Conservation (phyloP, 2,329 filamentous ascomycete genomes). For the Acrocalymma vagum region DNA sequence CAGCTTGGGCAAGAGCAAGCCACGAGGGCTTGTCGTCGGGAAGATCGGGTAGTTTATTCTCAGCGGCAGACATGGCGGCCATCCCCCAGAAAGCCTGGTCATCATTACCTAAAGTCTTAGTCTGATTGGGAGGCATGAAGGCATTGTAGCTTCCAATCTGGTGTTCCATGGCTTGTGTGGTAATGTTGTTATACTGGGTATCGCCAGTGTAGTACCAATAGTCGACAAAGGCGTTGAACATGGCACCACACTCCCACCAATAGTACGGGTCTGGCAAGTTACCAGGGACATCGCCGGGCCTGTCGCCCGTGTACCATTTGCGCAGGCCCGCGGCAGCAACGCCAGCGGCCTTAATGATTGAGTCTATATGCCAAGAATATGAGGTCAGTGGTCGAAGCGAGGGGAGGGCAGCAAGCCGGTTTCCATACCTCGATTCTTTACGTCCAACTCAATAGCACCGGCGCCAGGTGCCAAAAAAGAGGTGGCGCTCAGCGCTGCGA, state of each 20-base stretch:
- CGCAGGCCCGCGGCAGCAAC: constrained; percentile 69
- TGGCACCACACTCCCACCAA: constrained; percentile 54
- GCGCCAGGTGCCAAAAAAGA: constrained; percentile 39
- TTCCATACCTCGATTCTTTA: constrained; percentile 38
- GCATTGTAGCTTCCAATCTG: constrained; percentile 77
- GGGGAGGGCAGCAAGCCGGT: constrained; percentile 2
- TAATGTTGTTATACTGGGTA: constrained; percentile 48
- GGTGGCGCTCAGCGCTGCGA: constrained; percentile 41
- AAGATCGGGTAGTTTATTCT: constrained; percentile 57
- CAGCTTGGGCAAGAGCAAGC: constrained; percentile 73
- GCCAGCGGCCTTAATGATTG: constrained; percentile 68
- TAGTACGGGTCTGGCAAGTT: constrained; percentile 59
- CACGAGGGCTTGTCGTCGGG: constrained; percentile 65
- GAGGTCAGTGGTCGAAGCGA: constrained; percentile 18
- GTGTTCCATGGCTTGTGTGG: constrained; percentile 68
- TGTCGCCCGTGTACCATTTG: constrained; percentile 71
- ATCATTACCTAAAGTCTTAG: constrained; percentile 62
- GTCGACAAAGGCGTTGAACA: constrained; percentile 50
- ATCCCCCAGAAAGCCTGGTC: constrained; percentile 69
- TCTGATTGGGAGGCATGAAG: constrained; percentile 81
- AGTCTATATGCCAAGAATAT: no score
- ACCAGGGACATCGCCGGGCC: constrained; percentile 66
- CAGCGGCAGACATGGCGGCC: constrained; percentile 66
- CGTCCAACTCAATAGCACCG: constrained; percentile 41
- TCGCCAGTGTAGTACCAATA: constrained; percentile 55